These are phyloP conservation scores for Phytopythium ostracodes DNA, from an alignment of 352 stramenopile genomes.

Conservation along the genomic window DNA sequence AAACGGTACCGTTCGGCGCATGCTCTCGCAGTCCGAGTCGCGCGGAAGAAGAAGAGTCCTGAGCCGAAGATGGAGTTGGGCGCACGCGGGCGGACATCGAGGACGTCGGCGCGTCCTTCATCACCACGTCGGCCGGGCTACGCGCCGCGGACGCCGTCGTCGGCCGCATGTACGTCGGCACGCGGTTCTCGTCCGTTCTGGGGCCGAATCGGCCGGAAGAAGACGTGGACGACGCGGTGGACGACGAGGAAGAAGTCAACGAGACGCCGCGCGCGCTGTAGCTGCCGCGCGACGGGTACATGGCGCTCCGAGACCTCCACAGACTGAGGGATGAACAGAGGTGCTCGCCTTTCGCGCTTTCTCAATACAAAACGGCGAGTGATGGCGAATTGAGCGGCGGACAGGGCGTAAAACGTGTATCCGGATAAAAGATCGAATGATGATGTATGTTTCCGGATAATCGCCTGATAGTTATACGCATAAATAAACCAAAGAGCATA, in stretches of 20 bases:
- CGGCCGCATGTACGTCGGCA: constrained; percentile 21
- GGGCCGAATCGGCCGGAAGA: neutral
- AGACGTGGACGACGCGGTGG: neutral
- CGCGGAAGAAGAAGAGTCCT: constrained; percentile 2
- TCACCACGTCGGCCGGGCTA: constrained; percentile 1
- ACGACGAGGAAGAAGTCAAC: neutral
- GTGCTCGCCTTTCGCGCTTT: constrained; percentile 2
- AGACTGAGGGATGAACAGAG: neutral
- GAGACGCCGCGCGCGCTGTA: constrained; percentile 6
- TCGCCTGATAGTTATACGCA: neutral
- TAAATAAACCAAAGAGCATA: neutral
- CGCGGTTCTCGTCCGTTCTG: constrained; percentile 28
- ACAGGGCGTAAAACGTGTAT: neutral
- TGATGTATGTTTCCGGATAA: neutral
- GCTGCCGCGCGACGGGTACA: constrained; percentile 4
- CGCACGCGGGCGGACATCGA: constrained; percentile 3
- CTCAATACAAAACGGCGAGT: neutral
- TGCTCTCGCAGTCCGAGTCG: constrained; percentile 8
- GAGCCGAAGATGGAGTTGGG: constrained; percentile 5
- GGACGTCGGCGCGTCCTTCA: constrained; percentile 5
- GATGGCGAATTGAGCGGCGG: neutral
- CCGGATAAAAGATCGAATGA: neutral
- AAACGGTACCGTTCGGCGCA: constrained; percentile 10
- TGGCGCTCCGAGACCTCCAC: neutral
- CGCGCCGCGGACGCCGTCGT: constrained; percentile 7